Conservation (phyloP, 1,284 basidiomycete genomes). For the Ustilago tritici region DNA sequence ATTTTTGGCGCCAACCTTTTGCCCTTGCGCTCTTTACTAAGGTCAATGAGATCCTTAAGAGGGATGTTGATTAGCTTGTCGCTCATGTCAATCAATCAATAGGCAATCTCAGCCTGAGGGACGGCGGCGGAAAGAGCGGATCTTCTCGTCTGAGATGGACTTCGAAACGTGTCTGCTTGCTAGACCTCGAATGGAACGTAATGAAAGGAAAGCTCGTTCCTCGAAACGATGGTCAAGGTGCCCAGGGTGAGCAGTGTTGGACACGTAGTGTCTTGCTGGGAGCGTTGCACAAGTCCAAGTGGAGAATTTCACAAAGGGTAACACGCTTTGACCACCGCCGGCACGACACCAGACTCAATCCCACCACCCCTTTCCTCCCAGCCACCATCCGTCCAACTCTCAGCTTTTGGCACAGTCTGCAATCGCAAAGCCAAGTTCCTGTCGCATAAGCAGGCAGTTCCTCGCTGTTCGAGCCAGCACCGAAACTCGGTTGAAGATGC, state of each 20-base stretch:
- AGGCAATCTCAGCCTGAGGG: too few species aligned
- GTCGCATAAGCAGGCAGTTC: not conserved
- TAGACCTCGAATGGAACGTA: not conserved
- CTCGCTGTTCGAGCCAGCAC: not conserved
- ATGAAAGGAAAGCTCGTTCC: not conserved
- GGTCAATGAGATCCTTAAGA: too few species aligned
- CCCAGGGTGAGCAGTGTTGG: slow-evolving; percentile 5
- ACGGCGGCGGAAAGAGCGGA: too few species aligned
- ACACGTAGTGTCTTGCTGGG: not conserved
- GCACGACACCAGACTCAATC: not conserved
- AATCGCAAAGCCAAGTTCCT: not conserved
- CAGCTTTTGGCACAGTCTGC: not conserved
- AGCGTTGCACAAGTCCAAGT: slow-evolving; percentile 24
- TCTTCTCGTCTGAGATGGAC: too few species aligned
- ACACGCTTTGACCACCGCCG: slow-evolving; percentile 28
- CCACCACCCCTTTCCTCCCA: not conserved
- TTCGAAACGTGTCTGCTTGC: too few species aligned
- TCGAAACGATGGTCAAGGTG: slow-evolving; percentile 4
- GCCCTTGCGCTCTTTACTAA: too few species aligned
- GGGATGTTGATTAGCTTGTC: too few species aligned
- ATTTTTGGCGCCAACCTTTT: too few species aligned
- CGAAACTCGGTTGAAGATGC: slow-evolving; percentile 11
- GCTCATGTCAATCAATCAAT: too few species aligned
- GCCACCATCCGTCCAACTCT: not conserved
- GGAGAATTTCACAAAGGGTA: slow-evolving; percentile 9